Base-by-base conservation (phyloP, 108 stramenopile species). In the Fragilariopsis cylindrus region DNA sequence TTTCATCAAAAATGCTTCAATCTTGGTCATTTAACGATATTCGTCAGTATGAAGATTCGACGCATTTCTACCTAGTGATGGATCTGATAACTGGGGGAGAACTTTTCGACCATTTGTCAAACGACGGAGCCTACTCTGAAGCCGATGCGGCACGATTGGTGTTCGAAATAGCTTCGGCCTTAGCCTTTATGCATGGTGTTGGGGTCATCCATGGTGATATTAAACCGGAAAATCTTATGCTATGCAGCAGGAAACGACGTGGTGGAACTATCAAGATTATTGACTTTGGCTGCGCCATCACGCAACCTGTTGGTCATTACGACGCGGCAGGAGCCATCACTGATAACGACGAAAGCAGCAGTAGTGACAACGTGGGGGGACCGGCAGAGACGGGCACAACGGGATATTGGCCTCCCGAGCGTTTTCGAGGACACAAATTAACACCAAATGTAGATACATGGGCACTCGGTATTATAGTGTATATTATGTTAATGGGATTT, bases 251-350 rank as follows among this genome's bases (percentile, higher is more conserved):
- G 69, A 88, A 83, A 42, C 74, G 77, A 42, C 74, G 84, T 43
- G 85, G 89, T 63, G 88, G 84, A 3, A 80, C 72, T n/a, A 84
- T 96, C 50, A 89, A 92, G 66, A 44, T 96, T 39, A 91, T 96
- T 49, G 95, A 96, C 69, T 96, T 96, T 87, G 95, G 95, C 3
- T 93, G 95, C 78, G 91, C 95, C 0, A 74, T 82, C n/a, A 58
- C 75, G 9, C 63, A 63, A 15, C 62, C 81, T 11, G 78, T 73
- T 9, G 81, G 90, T 63, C 74, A 89, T 19, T 90, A 86, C 19
- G 72, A 81, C 3, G 87, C 88, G 6, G 88, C 89, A 5, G 69
- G 80, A 66, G 92, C 87, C 52, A 55, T 49, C 85, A 73, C 78
- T 90, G 76, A 87, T 87, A 18, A 86, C 87, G 7, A 72, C 73